Evolutionary conservation across 148 eudicot genomes (phyloP).

Genomic region (Cornus suecica): DNA sequence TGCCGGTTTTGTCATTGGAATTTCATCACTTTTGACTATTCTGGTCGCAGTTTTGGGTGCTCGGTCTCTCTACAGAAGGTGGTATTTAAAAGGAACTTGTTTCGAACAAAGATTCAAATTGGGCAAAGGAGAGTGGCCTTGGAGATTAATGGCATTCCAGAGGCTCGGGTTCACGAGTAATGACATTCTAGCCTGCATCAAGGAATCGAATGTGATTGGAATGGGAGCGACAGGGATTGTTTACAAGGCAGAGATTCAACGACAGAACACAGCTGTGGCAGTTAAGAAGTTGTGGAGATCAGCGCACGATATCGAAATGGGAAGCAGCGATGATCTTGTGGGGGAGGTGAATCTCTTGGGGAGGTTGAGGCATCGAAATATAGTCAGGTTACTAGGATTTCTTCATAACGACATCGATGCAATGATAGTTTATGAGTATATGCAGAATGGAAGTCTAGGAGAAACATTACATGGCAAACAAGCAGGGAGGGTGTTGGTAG

Average conservation of each 20-base stretch:
- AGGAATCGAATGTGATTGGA: constrained; percentile 78
- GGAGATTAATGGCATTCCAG: constrained; percentile 89
- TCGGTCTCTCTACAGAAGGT: constrained; percentile 43
- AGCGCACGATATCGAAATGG: constrained; percentile 53
- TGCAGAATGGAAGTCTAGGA: constrained; percentile 89
- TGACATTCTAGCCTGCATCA: constrained; percentile 63
- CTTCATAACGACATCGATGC: constrained; percentile 68
- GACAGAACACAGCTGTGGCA: constrained; percentile 55
- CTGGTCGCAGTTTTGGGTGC: constrained; percentile 35
- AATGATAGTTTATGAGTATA: constrained; percentile 78
- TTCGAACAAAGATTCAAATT: constrained; percentile 58
- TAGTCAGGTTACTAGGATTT: constrained; percentile 67
- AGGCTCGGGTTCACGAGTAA: constrained; percentile 61
- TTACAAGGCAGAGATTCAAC: constrained; percentile 67
- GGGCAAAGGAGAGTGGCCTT: constrained; percentile 69
- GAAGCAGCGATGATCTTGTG: constrained; percentile 47
- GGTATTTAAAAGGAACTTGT: constrained; percentile 60
- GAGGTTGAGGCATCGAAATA: constrained; percentile 81
- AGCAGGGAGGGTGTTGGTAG: constrained; percentile 54
- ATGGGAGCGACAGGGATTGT: constrained; percentile 82
- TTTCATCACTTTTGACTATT: constrained; percentile 39
- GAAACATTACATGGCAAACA: constrained; percentile 73
- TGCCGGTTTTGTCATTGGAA: constrained; percentile 58
- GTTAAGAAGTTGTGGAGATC: constrained; percentile 85
- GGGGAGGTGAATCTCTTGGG: constrained; percentile 78